Percentiles rank a stretch among this genome's conserved stretches.
These are phyloP conservation scores for Fragaria nilgerrensis DNA, from an alignment of 306 rosid species.

Conservation along the genomic window DNA sequence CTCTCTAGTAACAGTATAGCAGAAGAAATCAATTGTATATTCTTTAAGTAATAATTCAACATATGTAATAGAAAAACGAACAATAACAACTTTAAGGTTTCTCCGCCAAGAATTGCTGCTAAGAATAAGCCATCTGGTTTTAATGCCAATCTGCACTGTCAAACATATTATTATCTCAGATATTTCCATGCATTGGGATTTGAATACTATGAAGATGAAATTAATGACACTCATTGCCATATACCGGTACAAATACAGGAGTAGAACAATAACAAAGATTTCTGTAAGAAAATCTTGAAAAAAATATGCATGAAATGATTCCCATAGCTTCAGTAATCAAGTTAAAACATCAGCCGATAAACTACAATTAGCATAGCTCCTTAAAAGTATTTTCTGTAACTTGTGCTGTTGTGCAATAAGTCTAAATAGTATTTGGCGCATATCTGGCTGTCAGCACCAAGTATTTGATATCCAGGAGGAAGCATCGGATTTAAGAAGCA, in stretches of 20 bases:
- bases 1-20: constrained; percentile 53
- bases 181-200: constrained; percentile 7
- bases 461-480: neutral
- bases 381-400: neutral
- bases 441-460: neutral
- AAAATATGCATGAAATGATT: neutral
- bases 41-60: constrained; percentile 19
- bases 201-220: neutral
- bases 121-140: constrained; percentile 96
- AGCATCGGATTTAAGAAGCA: neutral
- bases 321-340: neutral
- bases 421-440: neutral
- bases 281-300: neutral
- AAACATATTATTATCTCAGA: constrained; percentile 32
- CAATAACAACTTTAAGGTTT: constrained; percentile 66
- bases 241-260: neutral
- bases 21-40: constrained; percentile 22
- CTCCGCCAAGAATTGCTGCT: constrained; percentile 93
- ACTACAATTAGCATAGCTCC: neutral
- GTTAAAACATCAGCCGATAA: neutral
- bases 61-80: constrained; percentile 18
- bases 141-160: constrained; percentile 87
- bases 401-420: neutral
- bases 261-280: neutral
- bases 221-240: neutral